A percentile compares a stretch with the other conserved stretches of the same genome.
Evolutionary conservation across 257 asterid genomes (phyloP).

Genomic region (Fraxinus cuspidata): DNA sequence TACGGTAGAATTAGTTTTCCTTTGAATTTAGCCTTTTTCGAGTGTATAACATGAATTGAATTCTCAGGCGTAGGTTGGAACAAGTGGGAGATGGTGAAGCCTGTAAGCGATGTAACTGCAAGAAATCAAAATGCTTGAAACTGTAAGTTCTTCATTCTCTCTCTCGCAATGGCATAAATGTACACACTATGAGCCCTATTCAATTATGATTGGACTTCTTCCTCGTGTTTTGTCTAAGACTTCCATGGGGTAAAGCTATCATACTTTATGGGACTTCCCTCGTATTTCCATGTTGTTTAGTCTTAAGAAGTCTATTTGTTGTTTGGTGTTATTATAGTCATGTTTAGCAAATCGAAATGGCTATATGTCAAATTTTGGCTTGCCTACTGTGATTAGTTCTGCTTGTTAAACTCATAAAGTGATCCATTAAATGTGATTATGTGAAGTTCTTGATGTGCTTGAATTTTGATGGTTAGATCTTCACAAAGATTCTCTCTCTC

Average conservation of each 20-base stretch:
- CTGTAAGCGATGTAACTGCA: slow-evolving; percentile 96
- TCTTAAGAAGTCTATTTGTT: too few relatives aligned
- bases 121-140: slow-evolving; percentile 94
- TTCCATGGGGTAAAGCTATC: background rate
- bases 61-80: slow-evolving; percentile 64
- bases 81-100: slow-evolving; percentile 58
- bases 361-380: background rate
- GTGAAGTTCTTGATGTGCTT: too few relatives aligned
- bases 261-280: background rate
- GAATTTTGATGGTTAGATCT: background rate
- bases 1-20: background rate
- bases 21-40: background rate
- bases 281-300: too few relatives aligned
- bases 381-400: too few relatives aligned
- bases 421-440: background rate
- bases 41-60: slow-evolving; percentile 25
- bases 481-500: background rate
- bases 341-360: background rate
- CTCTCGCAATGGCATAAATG: background rate
- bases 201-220: slow-evolving; percentile 9
- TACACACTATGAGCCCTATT: background rate
- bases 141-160: slow-evolving; percentile 58
- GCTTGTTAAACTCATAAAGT: too few relatives aligned
- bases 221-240: background rate
- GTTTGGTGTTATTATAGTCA: background rate